These are phyloP conservation scores for Lycium barbarum DNA, from an alignment of 257 asterid genomes.

Conservation along the genomic window DNA sequence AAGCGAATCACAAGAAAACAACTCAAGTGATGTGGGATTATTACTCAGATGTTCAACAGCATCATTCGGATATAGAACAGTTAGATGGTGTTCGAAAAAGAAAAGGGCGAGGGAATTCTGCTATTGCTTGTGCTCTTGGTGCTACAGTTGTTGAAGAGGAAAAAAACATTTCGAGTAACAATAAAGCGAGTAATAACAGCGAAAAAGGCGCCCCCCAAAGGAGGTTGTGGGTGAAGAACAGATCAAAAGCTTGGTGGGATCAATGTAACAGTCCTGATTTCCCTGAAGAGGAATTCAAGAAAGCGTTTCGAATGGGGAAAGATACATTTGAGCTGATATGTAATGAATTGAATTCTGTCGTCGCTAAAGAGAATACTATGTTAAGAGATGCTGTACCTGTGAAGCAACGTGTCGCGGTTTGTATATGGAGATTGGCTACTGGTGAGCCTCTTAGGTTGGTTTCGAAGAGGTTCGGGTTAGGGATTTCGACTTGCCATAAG, in stretches of 20 bases:
- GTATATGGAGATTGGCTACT: constrained; percentile 97
- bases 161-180: background rate
- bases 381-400: constrained; percentile 94
- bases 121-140: constrained; percentile 46
- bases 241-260: constrained; percentile 98
- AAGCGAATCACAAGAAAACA: constrained; percentile 54
- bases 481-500: constrained; percentile 93
- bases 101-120: constrained; percentile 47
- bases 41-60: constrained; percentile 55
- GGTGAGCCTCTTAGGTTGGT: constrained; percentile 95
- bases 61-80: constrained; percentile 44
- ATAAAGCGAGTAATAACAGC: background rate
- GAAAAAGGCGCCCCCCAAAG: constrained; percentile 56
- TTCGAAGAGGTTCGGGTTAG: constrained; percentile 86
- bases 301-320: constrained; percentile 93
- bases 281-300: constrained; percentile 83
- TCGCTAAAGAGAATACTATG: constrained; percentile 90
- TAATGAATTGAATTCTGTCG: constrained; percentile 69
- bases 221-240: constrained; percentile 87
- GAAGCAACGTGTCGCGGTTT: constrained; percentile 87
- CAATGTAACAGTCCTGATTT: constrained; percentile 89
- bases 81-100: constrained; percentile 56
- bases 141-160: constrained; percentile 33
- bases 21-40: constrained; percentile 65
- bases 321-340: constrained; percentile 85